Base-by-base conservation (phyloP, 345 rosid genomes). In the Citrus maxima region DNA sequence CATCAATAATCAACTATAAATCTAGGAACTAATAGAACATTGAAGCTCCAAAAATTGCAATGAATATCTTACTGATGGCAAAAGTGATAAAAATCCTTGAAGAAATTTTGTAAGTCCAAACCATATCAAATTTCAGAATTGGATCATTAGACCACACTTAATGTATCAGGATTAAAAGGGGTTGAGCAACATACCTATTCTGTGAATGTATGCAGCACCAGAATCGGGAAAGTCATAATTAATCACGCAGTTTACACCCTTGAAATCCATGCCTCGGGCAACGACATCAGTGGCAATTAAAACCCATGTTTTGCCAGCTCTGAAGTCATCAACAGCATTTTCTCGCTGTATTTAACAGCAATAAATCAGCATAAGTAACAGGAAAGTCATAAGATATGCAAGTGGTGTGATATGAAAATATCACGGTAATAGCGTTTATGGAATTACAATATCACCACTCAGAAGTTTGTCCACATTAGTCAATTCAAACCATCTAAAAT, bases 211-310 rank as follows among this genome's bases (percentile, higher is more conserved):
- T 14, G 99, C 92, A 56, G 97, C 84, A 37, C 94, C 90, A 62
- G 95, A 91, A 79, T 96, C 97, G 0, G 99, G 98, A 80, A 96
- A 96, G 80, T 96, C 98, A 60, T 90, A 96, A 85, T 96, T 96
- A 76, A 96, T 91, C 79, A 94, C 98, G 37, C 91, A 92, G 82
- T 91, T 91, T 82, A 94, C 89, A 32, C 98, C 99, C 85, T 96
- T 96, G 88, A 96, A 96, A 85, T 96, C 99, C 99, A 96, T 93
- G 32, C 98, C 99, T 25, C 97, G 92, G 62, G 97, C 98, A 35
- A 96, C 86, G 73, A 96, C 95, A 86, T 96, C 99, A 30, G 97
- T 96, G 65, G 98, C 99, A 25, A 96, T 94, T 79, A 96, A 80
- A 61, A 96, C 97, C 98, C 99, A 96, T 65, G 87, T 90, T 81